Base-by-base conservation (phyloP, 176 grass and related monocot species). In the Juncus inflexus region DNA sequence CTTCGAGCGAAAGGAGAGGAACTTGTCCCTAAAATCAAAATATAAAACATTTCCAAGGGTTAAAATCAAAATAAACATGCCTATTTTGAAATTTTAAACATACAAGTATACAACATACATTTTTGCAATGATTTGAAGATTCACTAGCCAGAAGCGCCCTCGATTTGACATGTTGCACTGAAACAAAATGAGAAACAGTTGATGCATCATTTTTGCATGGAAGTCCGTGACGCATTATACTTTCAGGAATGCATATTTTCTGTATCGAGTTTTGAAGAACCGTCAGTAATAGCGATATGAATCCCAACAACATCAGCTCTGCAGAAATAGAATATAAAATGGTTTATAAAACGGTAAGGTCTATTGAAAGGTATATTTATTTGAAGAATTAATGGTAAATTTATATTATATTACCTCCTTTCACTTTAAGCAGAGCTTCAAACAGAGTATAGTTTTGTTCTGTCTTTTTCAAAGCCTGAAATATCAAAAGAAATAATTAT, bases 251-350 rank as follows among this genome's bases (percentile, higher is more conserved):
- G 56, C 81, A 78, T 8, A 58, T 83, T 52, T 43, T 14, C 53
- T 83, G 75, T 16, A 74, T 60, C 10, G 19, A 28, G 4, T 56
- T 75, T 55, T 83, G 69, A 60, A 69, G 67, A 53, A 78, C 81
- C 43, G 75, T 62, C 7, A 83, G 37, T 68, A 78, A 43, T 37
- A 78, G 62, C 8, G 75, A 83, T 52, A 83, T 78, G 69, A 83
- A 74, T 4, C 75, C 81, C 36, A 83, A 36, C 39, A 83, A 62
- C 81, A 83, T 83, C 38, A 83, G 43, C 35, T 83, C 81, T 83
- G 56, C 10, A 13, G 16, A n/a, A 15, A 62, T 61, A 11, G 2
- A 42, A 51, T 39, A 58, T 45, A 59, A 59, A 8, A 68, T 53
- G 19, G 19, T 50, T 2, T 50, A 66, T 64, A 14, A 43, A 15